These are phyloP conservation scores for Mangifera indica DNA, from an alignment of 345 rosid species.

Conservation along the genomic window DNA sequence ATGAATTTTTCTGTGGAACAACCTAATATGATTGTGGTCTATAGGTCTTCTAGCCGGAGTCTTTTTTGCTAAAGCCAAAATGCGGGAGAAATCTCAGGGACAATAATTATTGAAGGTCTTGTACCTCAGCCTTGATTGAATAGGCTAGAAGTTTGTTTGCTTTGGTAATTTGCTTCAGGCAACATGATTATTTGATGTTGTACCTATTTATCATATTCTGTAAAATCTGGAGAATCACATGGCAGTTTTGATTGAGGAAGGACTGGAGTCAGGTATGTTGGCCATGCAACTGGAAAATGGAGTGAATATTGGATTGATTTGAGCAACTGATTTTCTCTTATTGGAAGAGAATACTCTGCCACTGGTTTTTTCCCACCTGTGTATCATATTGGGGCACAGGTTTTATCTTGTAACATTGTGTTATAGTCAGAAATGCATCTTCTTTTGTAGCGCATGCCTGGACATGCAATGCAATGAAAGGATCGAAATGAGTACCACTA, in stretches of 20 bases:
- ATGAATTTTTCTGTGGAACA: not conserved
- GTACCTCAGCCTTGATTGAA: not conserved
- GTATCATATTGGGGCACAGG: not conserved
- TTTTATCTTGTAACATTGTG: not conserved
- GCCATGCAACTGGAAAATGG: not conserved
- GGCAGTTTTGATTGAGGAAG: conserved; percentile 4
- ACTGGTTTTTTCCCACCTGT: not conserved
- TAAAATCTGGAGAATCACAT: not conserved
- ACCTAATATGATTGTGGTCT: conserved; percentile 17
- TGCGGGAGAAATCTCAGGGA: conserved; percentile 60
- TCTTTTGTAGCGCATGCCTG: not conserved
- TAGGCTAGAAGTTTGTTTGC: not conserved
- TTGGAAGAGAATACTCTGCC: conserved; percentile 7
- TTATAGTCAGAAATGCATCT: not conserved
- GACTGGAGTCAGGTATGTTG: not conserved
- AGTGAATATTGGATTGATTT: not conserved
- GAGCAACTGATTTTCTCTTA: not conserved
- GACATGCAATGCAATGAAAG: not conserved
- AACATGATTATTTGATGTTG: not conserved
- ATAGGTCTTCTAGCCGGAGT: conserved; percentile 92
- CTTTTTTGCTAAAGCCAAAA: conserved; percentile 86
- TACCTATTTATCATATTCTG: not conserved
- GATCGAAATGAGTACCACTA: not conserved
- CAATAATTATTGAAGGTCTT: not conserved
- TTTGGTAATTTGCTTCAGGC: not conserved